A percentile compares a stretch with the other conserved stretches of the same genome.
phyloP scores from a whole-genome alignment of 768 basidiomycete genomes.

The Panus rudis region DNA sequence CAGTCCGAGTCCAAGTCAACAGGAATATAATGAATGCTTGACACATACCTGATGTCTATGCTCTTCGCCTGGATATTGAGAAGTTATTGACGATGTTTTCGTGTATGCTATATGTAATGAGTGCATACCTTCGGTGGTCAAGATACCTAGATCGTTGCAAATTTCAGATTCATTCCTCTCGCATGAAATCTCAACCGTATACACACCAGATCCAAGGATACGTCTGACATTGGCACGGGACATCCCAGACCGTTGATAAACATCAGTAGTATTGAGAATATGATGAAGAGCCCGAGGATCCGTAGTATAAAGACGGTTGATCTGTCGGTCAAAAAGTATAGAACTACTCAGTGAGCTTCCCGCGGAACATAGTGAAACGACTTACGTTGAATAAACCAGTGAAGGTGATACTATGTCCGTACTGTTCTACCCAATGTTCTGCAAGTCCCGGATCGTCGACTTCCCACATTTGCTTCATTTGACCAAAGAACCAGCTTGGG shows the following conservation, averaged over 20 bases:
- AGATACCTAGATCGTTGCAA: slow-evolving; percentile 33
- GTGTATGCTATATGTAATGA: too few species aligned
- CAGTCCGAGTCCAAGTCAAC: too few species aligned
- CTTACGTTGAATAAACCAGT: slow-evolving; percentile 38
- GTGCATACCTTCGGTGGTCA: slow-evolving; percentile 40
- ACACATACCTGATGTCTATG: slow-evolving; percentile 33
- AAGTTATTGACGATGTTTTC: too few species aligned
- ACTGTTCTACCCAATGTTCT: slow-evolving; percentile 42
- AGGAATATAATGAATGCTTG: too few species aligned
- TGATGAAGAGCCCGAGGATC: slow-evolving; percentile 61
- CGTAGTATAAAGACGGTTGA: slow-evolving; percentile 46
- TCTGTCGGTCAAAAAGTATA: too few species aligned
- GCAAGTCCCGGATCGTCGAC: slow-evolving; percentile 30
- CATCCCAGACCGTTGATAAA: slow-evolving; percentile 49
- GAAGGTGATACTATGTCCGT: slow-evolving; percentile 41
- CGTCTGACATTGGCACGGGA: slow-evolving; percentile 30
- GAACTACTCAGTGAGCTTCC: too few species aligned
- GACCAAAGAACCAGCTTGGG: slow-evolving; percentile 40
- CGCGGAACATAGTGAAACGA: too few species aligned
- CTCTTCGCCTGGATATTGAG: too few species aligned
- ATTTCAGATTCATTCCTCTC: background rate
- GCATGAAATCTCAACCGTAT: background rate
- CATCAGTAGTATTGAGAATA: slow-evolving; percentile 47
- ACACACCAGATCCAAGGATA: slow-evolving; percentile 36
- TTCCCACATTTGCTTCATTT: slow-evolving; percentile 37